These are phyloP conservation scores for Mollisia scopiformis DNA, from an alignment of 2,329 filamentous ascomycete species.

Conservation along the genomic window DNA sequence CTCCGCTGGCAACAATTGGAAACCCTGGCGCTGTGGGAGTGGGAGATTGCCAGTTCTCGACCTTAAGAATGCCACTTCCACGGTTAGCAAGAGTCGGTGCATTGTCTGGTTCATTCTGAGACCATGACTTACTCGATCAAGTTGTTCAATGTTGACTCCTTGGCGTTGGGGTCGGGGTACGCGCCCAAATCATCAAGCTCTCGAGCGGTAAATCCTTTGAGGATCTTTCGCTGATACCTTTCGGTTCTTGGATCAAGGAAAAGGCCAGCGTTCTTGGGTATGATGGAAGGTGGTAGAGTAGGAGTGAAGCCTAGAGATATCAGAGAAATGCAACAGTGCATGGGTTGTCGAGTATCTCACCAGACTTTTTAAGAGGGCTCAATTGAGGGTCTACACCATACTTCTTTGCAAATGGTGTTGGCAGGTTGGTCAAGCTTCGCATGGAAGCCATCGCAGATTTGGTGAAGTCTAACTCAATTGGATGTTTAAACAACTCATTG, in stretches of 20 bases:
- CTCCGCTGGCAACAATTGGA: background rate
- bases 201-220: background rate
- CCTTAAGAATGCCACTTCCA: background rate
- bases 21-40: background rate
- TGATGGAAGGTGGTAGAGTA: background rate
- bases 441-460: no score
- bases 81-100: no score
- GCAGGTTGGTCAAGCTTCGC: no score
- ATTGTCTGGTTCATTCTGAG: background rate
- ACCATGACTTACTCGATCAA: background rate
- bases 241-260: background rate
- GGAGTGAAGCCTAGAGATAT: background rate
- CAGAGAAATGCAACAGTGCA: background rate
- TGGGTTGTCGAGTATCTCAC: background rate
- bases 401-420: background rate
- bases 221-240: background rate
- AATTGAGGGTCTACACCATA: background rate
- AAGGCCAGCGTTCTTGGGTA: background rate
- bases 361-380: background rate
- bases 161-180: constrained; percentile 1
- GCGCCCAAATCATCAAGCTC: constrained; percentile 2
- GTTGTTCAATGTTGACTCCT: background rate
- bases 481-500: no score
- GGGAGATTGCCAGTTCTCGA: background rate
- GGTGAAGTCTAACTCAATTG: no score